Percentiles rank a stretch among this genome's conserved stretches.
These are phyloP conservation scores for Petasospora fabianii DNA, from an alignment of 1,139 yeast genomes.

Conservation along the genomic window DNA sequence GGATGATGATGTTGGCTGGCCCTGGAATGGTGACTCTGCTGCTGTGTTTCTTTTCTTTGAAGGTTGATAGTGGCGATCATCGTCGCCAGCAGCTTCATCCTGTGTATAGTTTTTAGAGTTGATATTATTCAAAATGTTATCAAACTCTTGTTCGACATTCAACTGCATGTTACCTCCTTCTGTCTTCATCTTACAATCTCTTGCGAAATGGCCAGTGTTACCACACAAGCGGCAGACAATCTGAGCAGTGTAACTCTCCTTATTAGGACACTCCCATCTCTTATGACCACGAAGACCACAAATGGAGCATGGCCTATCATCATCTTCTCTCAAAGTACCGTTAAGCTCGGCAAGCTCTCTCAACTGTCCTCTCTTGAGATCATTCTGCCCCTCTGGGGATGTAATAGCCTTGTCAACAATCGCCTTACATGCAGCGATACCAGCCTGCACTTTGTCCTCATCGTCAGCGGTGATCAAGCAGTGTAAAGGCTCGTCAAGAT, in stretches of 20 bases:
- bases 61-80: constrained; percentile 9
- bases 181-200: constrained; percentile 64
- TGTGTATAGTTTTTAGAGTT: constrained; percentile 30
- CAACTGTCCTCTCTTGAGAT: constrained; percentile 83
- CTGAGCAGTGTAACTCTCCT: constrained; percentile 48
- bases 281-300: constrained; percentile 62
- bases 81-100: constrained; percentile 10
- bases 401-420: constrained; percentile 79
- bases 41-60: constrained; percentile 23
- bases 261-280: constrained; percentile 57
- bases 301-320: constrained; percentile 58
- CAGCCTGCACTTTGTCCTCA: constrained; percentile 72
- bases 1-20: no score
- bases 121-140: constrained; percentile 48
- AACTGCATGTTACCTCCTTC: constrained; percentile 15
- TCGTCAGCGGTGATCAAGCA: constrained; percentile 84
- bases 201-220: constrained; percentile 77
- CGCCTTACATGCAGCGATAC: constrained; percentile 69
- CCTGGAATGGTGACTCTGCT: constrained; percentile 25
- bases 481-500: constrained; percentile 77
- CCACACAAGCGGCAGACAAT: constrained; percentile 80
- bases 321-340: constrained; percentile 87
- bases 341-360: constrained; percentile 89
- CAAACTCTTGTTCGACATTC: constrained; percentile 42
- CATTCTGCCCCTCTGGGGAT: constrained; percentile 92